A percentile compares a stretch with the other conserved stretches of the same genome.
These are phyloP conservation scores for Cyclotella atomus DNA, from an alignment of 108 stramenopile species.

Conservation along the genomic window DNA sequence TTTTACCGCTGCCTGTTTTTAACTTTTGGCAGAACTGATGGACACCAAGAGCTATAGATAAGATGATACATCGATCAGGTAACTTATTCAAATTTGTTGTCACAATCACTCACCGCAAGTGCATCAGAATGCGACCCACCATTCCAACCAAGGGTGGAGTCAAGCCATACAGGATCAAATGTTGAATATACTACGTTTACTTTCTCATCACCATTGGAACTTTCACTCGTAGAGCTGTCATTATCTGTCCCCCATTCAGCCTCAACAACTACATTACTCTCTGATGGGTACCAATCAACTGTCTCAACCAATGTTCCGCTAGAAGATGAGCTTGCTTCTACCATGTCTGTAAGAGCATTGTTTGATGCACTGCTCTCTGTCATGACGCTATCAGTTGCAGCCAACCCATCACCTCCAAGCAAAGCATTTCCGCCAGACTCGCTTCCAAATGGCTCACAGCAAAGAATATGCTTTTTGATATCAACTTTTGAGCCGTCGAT, in stretches of 20 bases:
- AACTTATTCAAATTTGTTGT: not conserved
- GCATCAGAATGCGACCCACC: conserved; percentile 41
- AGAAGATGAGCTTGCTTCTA: not conserved
- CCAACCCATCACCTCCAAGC: not conserved
- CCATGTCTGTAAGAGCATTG: not conserved
- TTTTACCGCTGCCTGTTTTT: conserved; percentile 4
- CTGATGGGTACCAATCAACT: conserved; percentile 1
- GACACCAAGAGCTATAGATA: too few species aligned
- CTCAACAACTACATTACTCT: not conserved
- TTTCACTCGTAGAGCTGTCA: not conserved
- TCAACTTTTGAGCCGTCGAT: conserved; percentile 41
- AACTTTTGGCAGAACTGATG: conserved; percentile 16
- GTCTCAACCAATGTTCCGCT: not conserved
- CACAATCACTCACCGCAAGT: conserved; percentile 2
- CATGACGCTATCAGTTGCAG: not conserved
- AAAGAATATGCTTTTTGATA: conserved; percentile 42
- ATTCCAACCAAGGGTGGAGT: conserved; percentile 18
- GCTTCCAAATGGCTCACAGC: conserved; percentile 14
- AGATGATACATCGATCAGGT: too few species aligned
- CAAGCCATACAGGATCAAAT: conserved; percentile 33
- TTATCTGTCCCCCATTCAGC: not conserved
- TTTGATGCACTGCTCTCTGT: not conserved
- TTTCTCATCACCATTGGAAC: not conserved
- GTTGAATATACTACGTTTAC: conserved; percentile 8
- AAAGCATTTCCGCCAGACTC: not conserved